phyloP scores from a whole-genome alignment of 1,284 basidiomycete species.

The Rugosomyces carneus region DNA sequence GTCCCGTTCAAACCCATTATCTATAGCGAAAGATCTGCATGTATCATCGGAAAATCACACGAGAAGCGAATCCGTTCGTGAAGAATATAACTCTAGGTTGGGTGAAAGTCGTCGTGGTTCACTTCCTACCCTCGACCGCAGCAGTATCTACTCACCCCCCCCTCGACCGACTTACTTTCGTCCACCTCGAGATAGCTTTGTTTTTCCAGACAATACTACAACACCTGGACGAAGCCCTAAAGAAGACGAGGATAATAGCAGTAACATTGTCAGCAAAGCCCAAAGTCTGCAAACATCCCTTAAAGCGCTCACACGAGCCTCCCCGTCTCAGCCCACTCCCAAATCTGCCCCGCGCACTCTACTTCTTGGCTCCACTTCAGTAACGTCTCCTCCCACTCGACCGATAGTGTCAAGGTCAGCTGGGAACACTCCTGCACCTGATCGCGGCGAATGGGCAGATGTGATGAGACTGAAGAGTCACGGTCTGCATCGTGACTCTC shows the following conservation, averaged over 20 bases:
- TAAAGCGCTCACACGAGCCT: conserved; percentile 31
- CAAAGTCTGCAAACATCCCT: conserved; percentile 39
- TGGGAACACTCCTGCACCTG: conserved; percentile 28
- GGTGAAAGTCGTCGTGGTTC: conserved; percentile 32
- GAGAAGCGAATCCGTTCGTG: conserved; percentile 16
- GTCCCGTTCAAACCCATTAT: conserved; percentile 23
- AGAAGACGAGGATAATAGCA: conserved; percentile 35
- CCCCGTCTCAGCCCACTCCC: conserved; percentile 19
- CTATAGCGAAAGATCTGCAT: background rate
- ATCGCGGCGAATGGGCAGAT: conserved; percentile 42
- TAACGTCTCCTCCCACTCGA: conserved; percentile 29
- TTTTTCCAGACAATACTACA: conserved; percentile 16
- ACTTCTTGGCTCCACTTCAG: conserved; percentile 42
- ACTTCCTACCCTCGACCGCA: conserved; percentile 34
- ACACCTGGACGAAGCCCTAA: conserved; percentile 3
- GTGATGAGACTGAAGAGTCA: conserved; percentile 36
- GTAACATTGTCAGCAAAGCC: conserved; percentile 30
- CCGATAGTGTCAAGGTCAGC: conserved; percentile 30
- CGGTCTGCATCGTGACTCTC: conserved; percentile 42
- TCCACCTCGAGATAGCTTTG: conserved; percentile 50
- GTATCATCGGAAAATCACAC: conserved; percentile 14
- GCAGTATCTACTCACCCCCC: conserved; percentile 44
- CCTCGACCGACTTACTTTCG: conserved; percentile 53
- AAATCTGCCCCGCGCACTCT: conserved; percentile 52
- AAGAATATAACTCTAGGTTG: conserved; percentile 5